Evolutionary conservation across 1,284 basidiomycete genomes (phyloP), one percentile per base, ranked within the genome.

Genomic region (Heterobasidion parviporum): DNA sequence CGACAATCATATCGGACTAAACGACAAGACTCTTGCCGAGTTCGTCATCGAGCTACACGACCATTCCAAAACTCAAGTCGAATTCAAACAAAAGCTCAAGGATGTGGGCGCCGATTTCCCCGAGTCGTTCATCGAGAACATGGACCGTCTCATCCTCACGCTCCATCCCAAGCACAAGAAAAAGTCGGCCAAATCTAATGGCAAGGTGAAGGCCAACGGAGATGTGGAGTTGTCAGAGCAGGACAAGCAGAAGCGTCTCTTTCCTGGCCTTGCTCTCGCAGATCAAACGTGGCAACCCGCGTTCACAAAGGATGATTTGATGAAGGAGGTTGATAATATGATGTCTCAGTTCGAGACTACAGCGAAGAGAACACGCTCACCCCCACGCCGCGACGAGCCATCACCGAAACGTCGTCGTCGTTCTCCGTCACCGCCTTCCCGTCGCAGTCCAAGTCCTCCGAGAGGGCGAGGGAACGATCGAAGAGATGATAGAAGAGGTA

Each of bases 121-220:
- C 1, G 89, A 92, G 59, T 89, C 89, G 46, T 92, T 98, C 67
- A 75, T 97, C 59, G 86, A 93, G 67, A 96, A 89, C 65, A 83
- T 99, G 51, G 96, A 99, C 74, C 88, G 97, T 34, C 82, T 98
- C 58, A 93, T 99, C 63, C 81, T 96, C 53, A 91, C 83, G 59
- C 83, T 98, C 78, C 97, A 99, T 66, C 97, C 96, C 0, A 98
- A 95, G 65, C 89, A 98, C 77, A 97, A 94, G 77, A 90, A 92
- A 71, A 84, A 79, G 65, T 63, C 71, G 2, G 34, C 59, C 2
- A 80, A 80, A 56, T 66, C 73, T 34, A 77, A 75, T 54, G 77
- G 69, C 33, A 67, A 70, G 66, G 67, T 70, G 66, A 62, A 69
- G 53, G 50, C 58, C 14, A 66, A 63, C 45, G 64, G 62, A 3